A percentile compares a stretch with the other conserved stretches of the same genome.
These are phyloP conservation scores for Rasamsonia emersonii DNA, from an alignment of 2,329 filamentous ascomycete species.

Conservation along the genomic window DNA sequence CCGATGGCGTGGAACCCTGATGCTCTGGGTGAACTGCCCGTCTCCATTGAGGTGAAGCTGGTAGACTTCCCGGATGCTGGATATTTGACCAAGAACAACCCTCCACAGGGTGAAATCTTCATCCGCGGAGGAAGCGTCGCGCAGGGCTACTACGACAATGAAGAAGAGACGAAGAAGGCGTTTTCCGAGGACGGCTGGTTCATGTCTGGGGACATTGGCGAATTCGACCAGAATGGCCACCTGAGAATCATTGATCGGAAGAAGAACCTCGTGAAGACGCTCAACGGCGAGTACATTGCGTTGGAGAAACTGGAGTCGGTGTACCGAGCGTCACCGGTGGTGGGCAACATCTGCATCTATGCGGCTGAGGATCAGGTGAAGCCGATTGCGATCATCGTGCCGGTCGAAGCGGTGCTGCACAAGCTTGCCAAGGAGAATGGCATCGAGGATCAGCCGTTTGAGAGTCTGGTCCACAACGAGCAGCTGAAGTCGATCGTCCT, in stretches of 20 bases:
- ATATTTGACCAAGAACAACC: constrained; percentile 64
- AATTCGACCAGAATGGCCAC: constrained; percentile 73
- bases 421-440: constrained; percentile 49
- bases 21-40: constrained; percentile 69
- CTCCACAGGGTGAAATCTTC: constrained; percentile 87
- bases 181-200: constrained; percentile 88
- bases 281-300: constrained; percentile 92
- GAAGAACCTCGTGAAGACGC: constrained; percentile 96
- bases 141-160: constrained; percentile 72
- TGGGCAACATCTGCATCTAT: constrained; percentile 81
- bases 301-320: constrained; percentile 91
- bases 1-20: constrained; percentile 74
- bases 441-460: constrained; percentile 55
- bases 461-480: constrained; percentile 54
- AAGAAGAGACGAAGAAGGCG: constrained; percentile 71
- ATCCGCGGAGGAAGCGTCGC: constrained; percentile 72
- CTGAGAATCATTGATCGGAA: constrained; percentile 86
- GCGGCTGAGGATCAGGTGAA: constrained; percentile 66
- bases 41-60: constrained; percentile 77
- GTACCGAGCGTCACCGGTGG: constrained; percentile 70
- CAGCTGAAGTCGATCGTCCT: constrained; percentile 33
- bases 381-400: constrained; percentile 73
- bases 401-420: constrained; percentile 48
- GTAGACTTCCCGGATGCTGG: constrained; percentile 85
- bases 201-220: constrained; percentile 91